Base-by-base conservation (phyloP, 352 stramenopile species). In the Pythium chondricola region DNA sequence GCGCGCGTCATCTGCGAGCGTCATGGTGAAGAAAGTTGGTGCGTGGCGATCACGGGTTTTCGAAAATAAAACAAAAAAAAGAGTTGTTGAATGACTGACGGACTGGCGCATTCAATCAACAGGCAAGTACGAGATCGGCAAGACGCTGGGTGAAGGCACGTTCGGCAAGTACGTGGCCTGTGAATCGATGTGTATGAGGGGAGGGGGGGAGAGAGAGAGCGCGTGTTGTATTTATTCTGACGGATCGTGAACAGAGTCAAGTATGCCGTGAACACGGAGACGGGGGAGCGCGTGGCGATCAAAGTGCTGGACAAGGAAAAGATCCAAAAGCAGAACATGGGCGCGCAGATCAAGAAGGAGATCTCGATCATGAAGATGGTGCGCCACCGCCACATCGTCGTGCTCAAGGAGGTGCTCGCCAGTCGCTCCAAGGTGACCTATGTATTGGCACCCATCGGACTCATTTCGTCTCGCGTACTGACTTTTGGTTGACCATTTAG, bases 351-450 rank as follows among this genome's bases (percentile, higher is more conserved):
- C 64, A 98, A 98, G 71, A 97, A 97, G 66, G 96, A 99, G 77
- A 98, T 99, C 57, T 97, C 88, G 10, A 98, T 98, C 55, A 98
- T 98, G 93, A 98, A 98, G 74, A 97, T 98, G 69, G 88, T 93
- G 67, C 80, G 83, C 66, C 80, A 93, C 67, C 80, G 77, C 56
- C 80, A 93, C 63, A 78, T 93, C n/a, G 83, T 93, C 39, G 83
- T 92, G 62, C 75, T 93, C 32, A 83, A 71, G 29, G 82, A 96
- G 52, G 85, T 96, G 56, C 73, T 98, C 16, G 92, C 93, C 31
- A 95, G 76, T 65, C 85, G 89, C 56, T 97, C 88, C n/a, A 98
- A 98, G 59, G 97, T 98, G 44, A 37, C 30, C 32, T 8, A 41
- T 2, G 22, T 17, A 41, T 41, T 41, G 35, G 26, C 26, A 20